Conservation (phyloP, 2,329 filamentous ascomycete species). For the Pseudogymnoascus sp. region DNA sequence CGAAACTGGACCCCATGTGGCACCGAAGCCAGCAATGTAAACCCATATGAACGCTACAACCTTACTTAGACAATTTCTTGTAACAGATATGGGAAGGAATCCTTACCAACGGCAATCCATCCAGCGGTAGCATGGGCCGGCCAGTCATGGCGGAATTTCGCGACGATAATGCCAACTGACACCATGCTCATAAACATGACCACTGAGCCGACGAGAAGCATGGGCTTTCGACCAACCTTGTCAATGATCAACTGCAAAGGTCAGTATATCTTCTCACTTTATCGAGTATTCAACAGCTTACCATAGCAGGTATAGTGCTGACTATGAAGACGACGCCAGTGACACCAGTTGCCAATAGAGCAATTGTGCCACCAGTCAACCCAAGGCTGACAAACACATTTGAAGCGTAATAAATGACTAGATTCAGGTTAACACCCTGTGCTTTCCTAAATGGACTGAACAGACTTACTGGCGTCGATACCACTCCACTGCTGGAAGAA, state of each 20-base stretch:
- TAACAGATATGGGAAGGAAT: background rate
- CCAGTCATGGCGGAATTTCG: constrained; percentile 34
- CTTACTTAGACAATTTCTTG: background rate
- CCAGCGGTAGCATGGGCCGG: constrained; percentile 30
- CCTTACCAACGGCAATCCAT: constrained; percentile 31
- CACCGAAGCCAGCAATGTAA: constrained; percentile 26
- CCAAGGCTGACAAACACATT: constrained; percentile 60
- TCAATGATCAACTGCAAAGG: constrained; percentile 44
- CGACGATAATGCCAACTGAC: constrained; percentile 35
- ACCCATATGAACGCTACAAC: constrained; percentile 26
- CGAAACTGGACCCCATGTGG: constrained; percentile 29
- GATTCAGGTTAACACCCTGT: constrained; percentile 34
- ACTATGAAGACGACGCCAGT: constrained; percentile 48
- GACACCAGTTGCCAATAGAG: constrained; percentile 54
- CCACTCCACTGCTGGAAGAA: constrained; percentile 42
- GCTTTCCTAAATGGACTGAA: background rate
- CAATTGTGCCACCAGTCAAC: constrained; percentile 49
- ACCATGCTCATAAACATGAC: constrained; percentile 35
- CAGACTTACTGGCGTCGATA: constrained; percentile 30
- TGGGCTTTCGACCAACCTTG: constrained; percentile 35
- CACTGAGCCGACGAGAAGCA: constrained; percentile 32
- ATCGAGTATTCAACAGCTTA: constrained; percentile 11
- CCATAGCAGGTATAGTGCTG: constrained; percentile 30
- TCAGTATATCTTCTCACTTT: constrained; percentile 28
- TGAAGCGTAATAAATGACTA: constrained; percentile 45